Evolutionary conservation across 2,329 filamentous ascomycete genomes (phyloP).

Genomic region (Fusarium musae): DNA sequence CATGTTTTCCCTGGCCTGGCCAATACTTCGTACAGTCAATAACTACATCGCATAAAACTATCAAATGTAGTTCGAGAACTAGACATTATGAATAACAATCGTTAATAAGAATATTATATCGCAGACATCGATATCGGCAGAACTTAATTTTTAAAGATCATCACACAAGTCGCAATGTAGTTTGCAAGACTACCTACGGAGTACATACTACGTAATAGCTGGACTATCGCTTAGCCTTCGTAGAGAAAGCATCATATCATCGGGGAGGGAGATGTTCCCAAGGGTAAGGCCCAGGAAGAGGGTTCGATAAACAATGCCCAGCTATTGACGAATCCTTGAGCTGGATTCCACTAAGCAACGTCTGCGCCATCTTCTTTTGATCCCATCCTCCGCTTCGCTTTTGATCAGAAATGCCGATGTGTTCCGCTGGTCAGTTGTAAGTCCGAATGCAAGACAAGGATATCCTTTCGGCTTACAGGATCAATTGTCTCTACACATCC

Average conservation of each 20-base stretch:
- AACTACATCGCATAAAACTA: background rate
- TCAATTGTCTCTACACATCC: slow-evolving; percentile 38
- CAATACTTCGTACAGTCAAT: background rate
- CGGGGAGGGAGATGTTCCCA: slow-evolving; percentile 34
- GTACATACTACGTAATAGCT: background rate
- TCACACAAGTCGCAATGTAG: slow-evolving; percentile 36
- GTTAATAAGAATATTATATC: background rate
- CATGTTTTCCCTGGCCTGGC: background rate
- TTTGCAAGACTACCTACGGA: background rate
- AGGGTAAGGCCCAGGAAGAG: slow-evolving; percentile 3
- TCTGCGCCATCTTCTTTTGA: slow-evolving; percentile 20
- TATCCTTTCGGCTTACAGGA: slow-evolving; percentile 28
- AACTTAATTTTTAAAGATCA: slow-evolving; percentile 26
- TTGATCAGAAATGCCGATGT: slow-evolving; percentile 20
- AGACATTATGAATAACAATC: slow-evolving; percentile 1
- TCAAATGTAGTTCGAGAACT: slow-evolving; percentile 1
- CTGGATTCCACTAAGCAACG: slow-evolving; percentile 10
- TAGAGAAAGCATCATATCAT: slow-evolving; percentile 25
- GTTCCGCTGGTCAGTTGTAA: slow-evolving; percentile 27
- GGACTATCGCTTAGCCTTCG: slow-evolving; percentile 1
- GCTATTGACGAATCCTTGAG: slow-evolving; percentile 21
- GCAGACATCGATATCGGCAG: slow-evolving; percentile 17
- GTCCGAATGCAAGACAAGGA: slow-evolving; percentile 34
- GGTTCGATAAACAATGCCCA: slow-evolving; percentile 38
- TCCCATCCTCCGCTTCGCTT: slow-evolving; percentile 1